Evolutionary conservation across 257 asterid species (phyloP), one percentile per base, ranked within the genome.

Genomic region (Craterostigma plantagineum): DNA sequence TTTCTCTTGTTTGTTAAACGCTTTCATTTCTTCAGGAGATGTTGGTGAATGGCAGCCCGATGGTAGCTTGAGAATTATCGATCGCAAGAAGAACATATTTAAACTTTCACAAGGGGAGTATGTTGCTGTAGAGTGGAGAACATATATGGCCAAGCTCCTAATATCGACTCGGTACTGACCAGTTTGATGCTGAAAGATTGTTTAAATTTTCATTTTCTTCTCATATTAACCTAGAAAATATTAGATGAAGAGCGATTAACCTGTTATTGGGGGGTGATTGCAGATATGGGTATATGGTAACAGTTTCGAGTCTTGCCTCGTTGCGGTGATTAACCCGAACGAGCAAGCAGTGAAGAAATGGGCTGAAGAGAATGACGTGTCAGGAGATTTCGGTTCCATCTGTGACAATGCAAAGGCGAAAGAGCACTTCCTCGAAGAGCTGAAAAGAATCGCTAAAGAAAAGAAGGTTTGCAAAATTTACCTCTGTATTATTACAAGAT

Each of bases 31-130:
- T 33, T 51, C 70, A 87, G 98, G 98, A 14, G 98, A 87, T 55
- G 46, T 87, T 64, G 98, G 95, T 35, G 83, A 82, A 56, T 87
- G 98, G 98, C 93, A 76, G 61, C 67, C 73, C 35, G 66, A 79
- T 65, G 98, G 98, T 46, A 68, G 86, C 69, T 62, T 87, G 79
- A 82, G 77, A 72, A 75, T 87, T 57, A 63, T 87, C 43, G 98
- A 87, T 61, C 84, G 98, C 18, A 87, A 82, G 76, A 87, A 87
- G 70, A 87, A 87, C 57, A 87, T 87, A 54, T 87, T 87, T 64
- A 87, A 87, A 67, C 92, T 87, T 50, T 82, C 98, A 13, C 98
- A 87, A 63, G 98, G 98, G 54, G 98, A 87, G 63, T 87, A 87
- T 68, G 98, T 87, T 50, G 98, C 98, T 3, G 98, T 87, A 33